These are phyloP conservation scores for Grosmannia serpens DNA, from an alignment of 2,329 filamentous ascomycete species.

Conservation along the genomic window DNA sequence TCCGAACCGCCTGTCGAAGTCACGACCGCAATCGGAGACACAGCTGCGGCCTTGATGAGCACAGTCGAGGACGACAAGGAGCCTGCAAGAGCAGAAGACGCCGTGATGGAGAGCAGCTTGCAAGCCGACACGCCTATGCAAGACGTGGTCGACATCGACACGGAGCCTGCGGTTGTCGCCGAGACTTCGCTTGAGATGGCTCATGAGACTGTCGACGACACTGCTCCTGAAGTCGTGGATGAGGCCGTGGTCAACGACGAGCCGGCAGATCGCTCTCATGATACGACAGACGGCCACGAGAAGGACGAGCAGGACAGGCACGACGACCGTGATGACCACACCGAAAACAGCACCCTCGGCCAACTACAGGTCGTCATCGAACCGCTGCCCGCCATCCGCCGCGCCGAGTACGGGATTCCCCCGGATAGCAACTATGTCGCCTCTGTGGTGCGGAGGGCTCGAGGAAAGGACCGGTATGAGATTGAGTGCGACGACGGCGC, in stretches of 20 bases:
- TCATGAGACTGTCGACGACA: neutral
- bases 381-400: conserved; percentile 1
- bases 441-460: conserved; percentile 1
- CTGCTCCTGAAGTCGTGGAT: neutral
- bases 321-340: neutral
- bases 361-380: conserved; percentile 9
- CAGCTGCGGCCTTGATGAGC: no score
- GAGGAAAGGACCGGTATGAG: conserved; percentile 8
- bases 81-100: no score
- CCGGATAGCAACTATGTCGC: conserved; percentile 11
- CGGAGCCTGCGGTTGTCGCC: no score
- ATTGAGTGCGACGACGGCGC: conserved; percentile 13
- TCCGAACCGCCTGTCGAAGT: neutral
- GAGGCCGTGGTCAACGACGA: neutral
- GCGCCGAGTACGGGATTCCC: conserved; percentile 5
- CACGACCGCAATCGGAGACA: no score
- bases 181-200: no score
- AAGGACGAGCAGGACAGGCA: neutral
- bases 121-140: no score
- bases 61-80: neutral
- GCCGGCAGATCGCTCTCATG: neutral
- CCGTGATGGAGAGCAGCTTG: no score
- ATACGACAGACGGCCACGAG: neutral
- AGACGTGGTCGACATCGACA: no score
- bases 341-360: neutral